These are phyloP conservation scores for Leccinum incarnatum DNA, from an alignment of 768 basidiomycete species.

Conservation along the genomic window DNA sequence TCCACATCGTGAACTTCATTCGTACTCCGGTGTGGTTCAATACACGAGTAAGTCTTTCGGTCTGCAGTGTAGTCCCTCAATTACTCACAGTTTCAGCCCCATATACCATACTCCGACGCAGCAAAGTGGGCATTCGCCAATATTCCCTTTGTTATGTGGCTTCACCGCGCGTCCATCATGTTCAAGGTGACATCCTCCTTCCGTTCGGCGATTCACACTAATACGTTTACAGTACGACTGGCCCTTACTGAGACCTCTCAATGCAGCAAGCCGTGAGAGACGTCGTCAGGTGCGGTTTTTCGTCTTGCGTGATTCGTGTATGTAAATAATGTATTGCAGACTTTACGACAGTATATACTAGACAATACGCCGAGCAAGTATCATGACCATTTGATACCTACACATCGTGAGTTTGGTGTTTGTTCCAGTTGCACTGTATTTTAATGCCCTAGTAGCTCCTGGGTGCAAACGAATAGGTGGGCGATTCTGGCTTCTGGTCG, in stretches of 20 bases:
- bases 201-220: not conserved
- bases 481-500: not conserved
- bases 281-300: conserved; percentile 9
- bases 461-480: conserved; percentile 55
- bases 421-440: not conserved
- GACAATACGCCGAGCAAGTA: conserved; percentile 48
- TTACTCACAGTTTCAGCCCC: conserved; percentile 33
- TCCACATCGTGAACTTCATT: conserved; percentile 54
- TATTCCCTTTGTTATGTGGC: conserved; percentile 49
- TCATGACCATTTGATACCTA: conserved; percentile 46
- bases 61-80: not conserved
- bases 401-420: conserved; percentile 40
- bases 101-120: conserved; percentile 38
- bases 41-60: conserved; percentile 40
- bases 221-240: conserved; percentile 18
- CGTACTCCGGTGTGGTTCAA: conserved; percentile 63
- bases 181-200: conserved; percentile 33
- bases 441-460: conserved; percentile 36
- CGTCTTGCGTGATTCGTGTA: no score
- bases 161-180: conserved; percentile 52
- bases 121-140: conserved; percentile 53
- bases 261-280: conserved; percentile 9
- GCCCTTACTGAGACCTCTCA: conserved; percentile 13
- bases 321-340: conserved; percentile 26
- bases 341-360: conserved; percentile 45